Percentiles rank a stretch among this genome's conserved stretches.
These are phyloP conservation scores for Emergomyces pasteurianus DNA, from an alignment of 2,329 filamentous ascomycete genomes.

Conservation along the genomic window DNA sequence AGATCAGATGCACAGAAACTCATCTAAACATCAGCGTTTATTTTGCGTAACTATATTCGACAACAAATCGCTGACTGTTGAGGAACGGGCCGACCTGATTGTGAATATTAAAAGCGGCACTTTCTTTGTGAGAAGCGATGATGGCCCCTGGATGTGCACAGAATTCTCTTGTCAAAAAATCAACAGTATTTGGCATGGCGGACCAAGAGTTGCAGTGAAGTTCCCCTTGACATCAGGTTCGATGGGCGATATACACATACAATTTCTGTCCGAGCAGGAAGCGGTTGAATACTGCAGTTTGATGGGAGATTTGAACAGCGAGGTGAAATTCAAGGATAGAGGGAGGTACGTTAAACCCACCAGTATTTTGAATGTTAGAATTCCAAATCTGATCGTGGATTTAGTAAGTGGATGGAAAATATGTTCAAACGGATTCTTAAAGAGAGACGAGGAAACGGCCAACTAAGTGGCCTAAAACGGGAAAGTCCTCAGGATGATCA, in stretches of 20 bases:
- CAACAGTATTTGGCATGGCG: neutral
- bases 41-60: neutral
- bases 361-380: neutral
- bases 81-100: neutral
- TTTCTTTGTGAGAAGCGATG: neutral
- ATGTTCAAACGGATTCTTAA: slow-evolving; percentile 14
- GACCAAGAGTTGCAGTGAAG: neutral
- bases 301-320: slow-evolving; percentile 4
- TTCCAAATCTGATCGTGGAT: slow-evolving; percentile 1
- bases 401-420: slow-evolving; percentile 24
- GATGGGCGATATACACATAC: slow-evolving; percentile 17
- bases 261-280: slow-evolving; percentile 15
- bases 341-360: slow-evolving; percentile 14
- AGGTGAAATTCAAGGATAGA: slow-evolving; percentile 13
- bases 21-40: neutral
- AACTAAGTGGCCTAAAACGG: slow-evolving; percentile 14
- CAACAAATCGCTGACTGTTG: neutral
- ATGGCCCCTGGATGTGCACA: neutral
- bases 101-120: neutral
- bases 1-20: neutral
- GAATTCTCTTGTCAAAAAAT: neutral
- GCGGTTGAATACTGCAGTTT: slow-evolving; percentile 14
- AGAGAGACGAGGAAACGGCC: slow-evolving; percentile 1
- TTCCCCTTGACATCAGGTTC: neutral
- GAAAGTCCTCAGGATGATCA: slow-evolving; percentile 13